Evolutionary conservation across 176 grass and related monocot species (phyloP), one percentile per base, ranked within the genome.

Genomic region (Carex myosuroides): DNA sequence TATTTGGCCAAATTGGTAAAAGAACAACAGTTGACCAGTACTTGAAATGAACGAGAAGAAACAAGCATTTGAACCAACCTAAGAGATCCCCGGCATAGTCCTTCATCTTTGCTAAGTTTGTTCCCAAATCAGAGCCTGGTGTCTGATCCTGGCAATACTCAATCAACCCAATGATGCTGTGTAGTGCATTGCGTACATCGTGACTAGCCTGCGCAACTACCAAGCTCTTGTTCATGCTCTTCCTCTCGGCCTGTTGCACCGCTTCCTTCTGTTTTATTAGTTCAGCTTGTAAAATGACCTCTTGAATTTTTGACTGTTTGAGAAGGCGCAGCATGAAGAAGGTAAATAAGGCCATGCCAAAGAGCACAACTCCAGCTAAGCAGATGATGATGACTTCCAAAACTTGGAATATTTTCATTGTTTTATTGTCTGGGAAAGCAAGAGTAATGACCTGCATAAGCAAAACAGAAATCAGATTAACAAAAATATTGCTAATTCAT

Each of bases 141-240:
- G 29, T 64, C 64, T 93, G 89, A 1, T 60, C 30, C 0, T 48
- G 79, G n/a, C 86, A 89, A 50, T 90, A 32, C 26, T 94, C 88
- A 3, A 98, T 70, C n/a, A 94, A 82, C 1, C 89, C 88, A n/a
- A 63, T 62, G 6, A 98, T 87, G 50, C 74, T 84, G 8, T 89
- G 67, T 0, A 98, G 82, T 44, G 87, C 77, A 29, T 89, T 93
- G 0, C 92, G 87, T 37, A 98, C 92, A 73, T 98, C 91, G 33
- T 98, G 95, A 82, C 89, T 98, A 35, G 92, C 91, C 12, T 69
- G 83, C 21, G 88, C 82, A 60, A 98, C 91, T 41, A 92, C 89
- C 50, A 94, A 91, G 83, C 89, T 98, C 79, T 98, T 98, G 86
- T 98, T 98, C 95, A 94, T 94, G 67, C 89, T 93, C 85, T 93